phyloP scores from a whole-genome alignment of 192 early-diverging fungal species.

The Coemansia sp. region DNA sequence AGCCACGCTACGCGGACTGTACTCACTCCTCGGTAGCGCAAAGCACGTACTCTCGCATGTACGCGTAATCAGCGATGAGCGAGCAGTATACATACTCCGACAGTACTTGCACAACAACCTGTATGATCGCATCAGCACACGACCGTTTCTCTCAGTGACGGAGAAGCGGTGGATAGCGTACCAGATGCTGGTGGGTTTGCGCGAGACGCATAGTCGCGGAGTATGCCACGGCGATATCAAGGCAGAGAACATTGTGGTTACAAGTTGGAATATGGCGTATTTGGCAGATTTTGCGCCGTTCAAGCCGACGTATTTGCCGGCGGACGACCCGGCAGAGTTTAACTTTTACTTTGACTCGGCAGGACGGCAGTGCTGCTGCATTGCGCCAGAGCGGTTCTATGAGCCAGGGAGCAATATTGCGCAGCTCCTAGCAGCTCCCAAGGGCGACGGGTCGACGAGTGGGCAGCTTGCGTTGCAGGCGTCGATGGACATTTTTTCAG shows the following conservation, averaged over 20 bases:
- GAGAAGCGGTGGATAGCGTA: conserved; percentile 97
- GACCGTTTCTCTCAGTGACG: conserved; percentile 81
- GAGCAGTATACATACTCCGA: conserved; percentile 86
- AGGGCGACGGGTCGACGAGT: conserved; percentile 5
- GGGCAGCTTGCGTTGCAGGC: conserved; percentile 62
- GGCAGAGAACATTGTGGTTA: conserved; percentile 92
- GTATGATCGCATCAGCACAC: conserved; percentile 97
- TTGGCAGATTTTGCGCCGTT: conserved; percentile 87
- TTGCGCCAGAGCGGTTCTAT: conserved; percentile 96
- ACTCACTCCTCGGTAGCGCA: conserved; percentile 61
- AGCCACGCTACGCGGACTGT: conserved; percentile 27
- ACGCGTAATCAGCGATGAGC: conserved; percentile 84
- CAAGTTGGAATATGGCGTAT: conserved; percentile 96
- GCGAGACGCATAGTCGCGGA: conserved; percentile 71
- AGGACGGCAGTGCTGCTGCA: conserved; percentile 85
- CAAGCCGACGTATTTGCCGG: conserved; percentile 93
- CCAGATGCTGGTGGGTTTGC: conserved; percentile 82
- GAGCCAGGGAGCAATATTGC: conserved; percentile 60
- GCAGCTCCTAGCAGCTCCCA: conserved; percentile 22
- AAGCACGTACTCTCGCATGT: conserved; percentile 83
- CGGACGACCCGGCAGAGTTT: conserved; percentile 96
- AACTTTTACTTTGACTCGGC: conserved; percentile 97
- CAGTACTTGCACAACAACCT: conserved; percentile 90
- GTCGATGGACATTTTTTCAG: conserved; percentile 95
- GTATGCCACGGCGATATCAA: conserved; percentile 97